Percentiles rank a stretch among this genome's conserved stretches.
phyloP scores from a whole-genome alignment of 2,329 filamentous ascomycete genomes.

The Cladosporium cucumerinum region DNA sequence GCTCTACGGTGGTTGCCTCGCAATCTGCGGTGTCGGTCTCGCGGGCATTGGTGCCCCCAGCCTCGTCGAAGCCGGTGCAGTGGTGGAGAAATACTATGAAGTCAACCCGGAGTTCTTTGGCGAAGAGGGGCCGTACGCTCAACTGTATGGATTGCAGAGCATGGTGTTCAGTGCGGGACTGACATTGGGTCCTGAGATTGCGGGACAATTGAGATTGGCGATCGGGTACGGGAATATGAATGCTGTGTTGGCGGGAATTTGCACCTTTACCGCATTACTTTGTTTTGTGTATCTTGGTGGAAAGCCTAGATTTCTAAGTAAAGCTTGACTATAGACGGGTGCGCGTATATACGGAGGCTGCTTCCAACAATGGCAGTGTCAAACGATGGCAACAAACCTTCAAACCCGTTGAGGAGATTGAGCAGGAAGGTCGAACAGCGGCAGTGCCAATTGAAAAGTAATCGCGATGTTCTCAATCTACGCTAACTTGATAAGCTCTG shows the following conservation, averaged over 20 bases:
- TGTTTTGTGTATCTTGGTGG: constrained; percentile 38
- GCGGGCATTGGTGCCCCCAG: constrained; percentile 53
- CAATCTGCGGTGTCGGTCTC: constrained; percentile 50
- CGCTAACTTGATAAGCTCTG: not conserved
- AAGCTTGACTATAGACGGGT: not conserved
- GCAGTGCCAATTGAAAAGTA: not conserved
- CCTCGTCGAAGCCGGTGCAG: constrained; percentile 55
- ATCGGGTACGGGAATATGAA: constrained; percentile 61
- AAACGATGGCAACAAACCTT: not conserved
- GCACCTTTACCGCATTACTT: constrained; percentile 43
- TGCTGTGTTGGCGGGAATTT: constrained; percentile 47
- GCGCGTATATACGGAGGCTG: not conserved
- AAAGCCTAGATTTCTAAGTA: not conserved
- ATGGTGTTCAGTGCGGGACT: constrained; percentile 60
- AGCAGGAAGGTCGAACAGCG: not conserved
- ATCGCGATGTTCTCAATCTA: not conserved
- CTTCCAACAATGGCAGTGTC: not conserved
- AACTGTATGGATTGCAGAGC: constrained; percentile 63
- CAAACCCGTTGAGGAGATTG: not conserved
- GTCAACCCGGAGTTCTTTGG: constrained; percentile 57
- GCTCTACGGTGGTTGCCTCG: constrained; percentile 47
- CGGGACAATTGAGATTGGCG: constrained; percentile 49
- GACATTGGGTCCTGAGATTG: constrained; percentile 57
- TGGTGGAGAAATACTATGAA: constrained; percentile 55
- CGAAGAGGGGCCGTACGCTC: constrained; percentile 58